These are phyloP conservation scores for Benincasa hispida DNA, from an alignment of 306 rosid genomes.

Conservation along the genomic window DNA sequence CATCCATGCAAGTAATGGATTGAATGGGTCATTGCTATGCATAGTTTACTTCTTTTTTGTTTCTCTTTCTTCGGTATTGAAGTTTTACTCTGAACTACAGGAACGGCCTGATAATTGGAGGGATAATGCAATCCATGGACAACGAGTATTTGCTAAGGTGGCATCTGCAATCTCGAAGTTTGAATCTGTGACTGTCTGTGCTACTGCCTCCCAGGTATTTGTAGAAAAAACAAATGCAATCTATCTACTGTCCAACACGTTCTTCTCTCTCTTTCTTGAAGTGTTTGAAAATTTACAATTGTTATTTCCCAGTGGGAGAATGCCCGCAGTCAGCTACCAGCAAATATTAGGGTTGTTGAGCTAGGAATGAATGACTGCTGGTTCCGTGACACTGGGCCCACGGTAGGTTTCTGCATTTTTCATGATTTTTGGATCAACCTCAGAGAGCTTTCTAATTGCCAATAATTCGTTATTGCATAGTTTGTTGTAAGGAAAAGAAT, in stretches of 20 bases:
- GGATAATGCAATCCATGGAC: constrained; percentile 48
- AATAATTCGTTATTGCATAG: constrained; percentile 5
- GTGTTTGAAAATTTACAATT: not conserved
- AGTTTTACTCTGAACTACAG: constrained; percentile 21
- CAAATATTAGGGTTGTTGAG: constrained; percentile 59
- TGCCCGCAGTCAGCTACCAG: constrained; percentile 58
- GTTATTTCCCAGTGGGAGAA: constrained; percentile 45
- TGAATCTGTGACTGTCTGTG: constrained; percentile 74
- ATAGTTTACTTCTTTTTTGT: too few species aligned
- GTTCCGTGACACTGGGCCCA: constrained; percentile 86
- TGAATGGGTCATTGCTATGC: too few species aligned
- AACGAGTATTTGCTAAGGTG: constrained; percentile 36
- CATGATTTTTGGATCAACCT: not conserved
- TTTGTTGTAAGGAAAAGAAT: constrained; percentile 49
- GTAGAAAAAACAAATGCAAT: not conserved
- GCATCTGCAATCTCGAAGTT: constrained; percentile 76
- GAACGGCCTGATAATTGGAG: constrained; percentile 94
- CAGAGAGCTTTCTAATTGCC: not conserved
- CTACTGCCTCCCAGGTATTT: constrained; percentile 44
- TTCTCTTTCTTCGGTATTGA: too few species aligned
- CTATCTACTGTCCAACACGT: not conserved
- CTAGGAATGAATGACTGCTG: constrained; percentile 70
- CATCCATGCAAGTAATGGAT: too few species aligned
- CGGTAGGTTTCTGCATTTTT: constrained; percentile 38
- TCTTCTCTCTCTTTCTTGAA: not conserved